Evolutionary conservation across 2,329 filamentous ascomycete genomes (phyloP), one percentile per base, ranked within the genome.

Genomic region (Cladophialophora psammophila): DNA sequence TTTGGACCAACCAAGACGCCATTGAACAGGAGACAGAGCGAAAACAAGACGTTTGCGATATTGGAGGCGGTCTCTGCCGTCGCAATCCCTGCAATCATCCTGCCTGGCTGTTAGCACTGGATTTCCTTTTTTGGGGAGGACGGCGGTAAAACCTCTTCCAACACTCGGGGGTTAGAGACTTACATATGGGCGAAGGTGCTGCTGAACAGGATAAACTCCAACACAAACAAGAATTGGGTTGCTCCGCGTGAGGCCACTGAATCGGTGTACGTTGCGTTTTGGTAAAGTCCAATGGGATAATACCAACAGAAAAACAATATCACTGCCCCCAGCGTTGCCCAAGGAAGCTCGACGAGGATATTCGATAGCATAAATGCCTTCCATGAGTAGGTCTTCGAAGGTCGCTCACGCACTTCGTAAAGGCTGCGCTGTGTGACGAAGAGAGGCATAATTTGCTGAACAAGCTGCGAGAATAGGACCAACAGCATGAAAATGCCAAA

Each of bases 361-460:
- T 92, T 91, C 74, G 89, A 86, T 2, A 90, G 79, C 76, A 93
- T 85, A 78, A 93, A 93, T 0, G 85, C 88, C 71, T 87, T 84
- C 91, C 91, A 93, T 0, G 88, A 91, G 80, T 93, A 94, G 0
- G 88, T 83, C 74, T 92, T 92, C 76, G 85, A 87, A 0, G 89
- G 85, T 3, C 85, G 81, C 72, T 89, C 86, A 63, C 86, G 85
- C 12, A 83, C 84, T 77, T 88, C 86, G 76, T 88, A 88, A 3
- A 88, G 78, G 2, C 84, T 81, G 60, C 86, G 82, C 73, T 88
- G 85, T 2, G 83, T 86, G 57, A 86, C 80, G 74, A 88, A 88
- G 20, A 72, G 63, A 2, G 86, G 86, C 79, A 87, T 86, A 69
- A 88, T 87, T 72, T 86, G 79, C 60, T 81, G 79, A 6, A 67